These are phyloP conservation scores for Podospora australis DNA, from an alignment of 495 filamentous ascomycete species.

Conservation along the genomic window DNA sequence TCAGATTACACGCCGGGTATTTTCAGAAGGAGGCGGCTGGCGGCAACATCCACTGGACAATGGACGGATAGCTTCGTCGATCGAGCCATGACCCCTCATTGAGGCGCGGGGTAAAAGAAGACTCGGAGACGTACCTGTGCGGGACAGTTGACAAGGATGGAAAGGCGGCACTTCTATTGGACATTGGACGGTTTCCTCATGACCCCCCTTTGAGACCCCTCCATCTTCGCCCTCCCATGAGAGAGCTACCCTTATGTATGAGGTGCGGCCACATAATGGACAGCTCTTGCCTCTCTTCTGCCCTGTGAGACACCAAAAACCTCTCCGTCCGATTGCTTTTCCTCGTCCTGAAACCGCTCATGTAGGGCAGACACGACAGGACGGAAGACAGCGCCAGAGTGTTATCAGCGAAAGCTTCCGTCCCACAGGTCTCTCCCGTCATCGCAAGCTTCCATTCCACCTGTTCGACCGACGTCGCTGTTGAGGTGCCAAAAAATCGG, in stretches of 20 bases:
- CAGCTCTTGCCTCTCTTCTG: neutral
- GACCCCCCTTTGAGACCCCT: too few species aligned
- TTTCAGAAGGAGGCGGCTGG: neutral
- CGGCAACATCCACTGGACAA: neutral
- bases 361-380: conserved; percentile 1
- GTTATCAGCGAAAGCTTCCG: neutral
- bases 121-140: neutral
- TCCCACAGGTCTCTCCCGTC: neutral
- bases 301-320: neutral
- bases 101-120: neutral
- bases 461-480: neutral
- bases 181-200: too few species aligned
- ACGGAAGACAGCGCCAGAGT: neutral
- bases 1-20: conserved; percentile 1
- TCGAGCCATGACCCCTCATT: neutral
- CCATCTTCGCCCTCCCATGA: too few species aligned
- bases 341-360: neutral
- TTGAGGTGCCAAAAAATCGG: neutral
- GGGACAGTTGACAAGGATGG: neutral
- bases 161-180: too few species aligned
- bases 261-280: too few species aligned
- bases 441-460: neutral
- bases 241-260: too few species aligned
- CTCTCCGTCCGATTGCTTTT: neutral
- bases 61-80: neutral